Evolutionary conservation across 2,329 filamentous ascomycete genomes (phyloP).

Genomic region (Aspergillus brunneoviolaceus): DNA sequence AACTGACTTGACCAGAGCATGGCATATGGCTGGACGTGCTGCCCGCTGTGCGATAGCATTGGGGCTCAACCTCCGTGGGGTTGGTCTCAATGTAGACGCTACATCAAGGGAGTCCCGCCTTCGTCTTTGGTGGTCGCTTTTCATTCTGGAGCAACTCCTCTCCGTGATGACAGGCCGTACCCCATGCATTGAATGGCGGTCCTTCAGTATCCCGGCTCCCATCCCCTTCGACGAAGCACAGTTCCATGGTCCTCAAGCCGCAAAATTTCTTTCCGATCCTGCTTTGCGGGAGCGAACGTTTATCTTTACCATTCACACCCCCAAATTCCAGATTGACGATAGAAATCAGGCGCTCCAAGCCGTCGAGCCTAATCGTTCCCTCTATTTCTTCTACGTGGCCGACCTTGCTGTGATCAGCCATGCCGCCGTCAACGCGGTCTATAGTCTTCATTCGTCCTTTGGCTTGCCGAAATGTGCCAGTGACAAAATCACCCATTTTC

Average conservation of each 20-base stretch:
- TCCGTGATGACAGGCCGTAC: constrained; percentile 42
- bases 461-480: neutral
- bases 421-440: constrained; percentile 1
- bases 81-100: constrained; percentile 32
- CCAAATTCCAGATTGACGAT: neutral
- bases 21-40: constrained; percentile 39
- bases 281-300: neutral
- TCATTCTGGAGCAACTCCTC: constrained; percentile 39
- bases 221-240: constrained; percentile 31
- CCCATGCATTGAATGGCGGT: constrained; percentile 29
- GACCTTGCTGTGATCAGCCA: constrained; percentile 4
- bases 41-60: constrained; percentile 40
- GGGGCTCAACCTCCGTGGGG: constrained; percentile 42
- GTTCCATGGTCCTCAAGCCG: constrained; percentile 23
- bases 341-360: neutral
- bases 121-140: constrained; percentile 44
- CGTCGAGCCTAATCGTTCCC: neutral
- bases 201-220: constrained; percentile 33
- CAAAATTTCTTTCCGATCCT: neutral
- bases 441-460: neutral
- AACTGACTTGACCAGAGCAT: constrained; percentile 29
- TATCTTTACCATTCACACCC: neutral
- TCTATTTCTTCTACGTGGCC: constrained; percentile 2
- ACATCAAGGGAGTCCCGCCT: constrained; percentile 42
- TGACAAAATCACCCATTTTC: neutral